Conservation (phyloP, 2,329 filamentous ascomycete genomes). For the Aureobasidium melanogenum region DNA sequence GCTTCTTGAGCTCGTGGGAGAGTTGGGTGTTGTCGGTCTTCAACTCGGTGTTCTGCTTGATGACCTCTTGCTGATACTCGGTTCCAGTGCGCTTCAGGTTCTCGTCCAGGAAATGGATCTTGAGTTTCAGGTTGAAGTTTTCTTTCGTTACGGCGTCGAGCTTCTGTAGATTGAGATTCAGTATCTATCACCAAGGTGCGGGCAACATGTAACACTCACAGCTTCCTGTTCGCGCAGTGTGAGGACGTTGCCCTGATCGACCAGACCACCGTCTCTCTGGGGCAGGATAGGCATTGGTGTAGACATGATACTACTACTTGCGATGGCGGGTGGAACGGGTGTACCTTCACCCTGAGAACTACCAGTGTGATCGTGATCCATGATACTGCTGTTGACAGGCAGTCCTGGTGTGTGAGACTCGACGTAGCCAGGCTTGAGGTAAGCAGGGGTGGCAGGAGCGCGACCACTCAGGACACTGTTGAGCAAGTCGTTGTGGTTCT, state of each 20-base stretch:
- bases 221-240: slow-evolving; percentile 92
- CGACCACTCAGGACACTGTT: slow-evolving; percentile 33
- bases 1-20: slow-evolving; percentile 75
- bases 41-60: slow-evolving; percentile 92
- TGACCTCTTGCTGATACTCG: slow-evolving; percentile 77
- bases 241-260: slow-evolving; percentile 82
- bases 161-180: slow-evolving; percentile 35
- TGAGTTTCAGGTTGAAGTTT: slow-evolving; percentile 93
- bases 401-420: slow-evolving; percentile 63
- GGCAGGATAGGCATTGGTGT: slow-evolving; percentile 69
- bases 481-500: slow-evolving; percentile 15
- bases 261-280: slow-evolving; percentile 55
- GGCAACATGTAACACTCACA: slow-evolving; percentile 37
- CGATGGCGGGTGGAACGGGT: slow-evolving; percentile 65
- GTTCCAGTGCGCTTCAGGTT: slow-evolving; percentile 78
- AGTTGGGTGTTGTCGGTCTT: slow-evolving; percentile 89
- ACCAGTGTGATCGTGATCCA: slow-evolving; percentile 52
- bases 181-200: background rate
- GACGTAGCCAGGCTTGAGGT: slow-evolving; percentile 52
- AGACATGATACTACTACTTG: slow-evolving; percentile 68
- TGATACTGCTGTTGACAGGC: slow-evolving; percentile 66
- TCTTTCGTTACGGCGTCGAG: slow-evolving; percentile 97
- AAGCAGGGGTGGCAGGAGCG: slow-evolving; percentile 58
- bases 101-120: slow-evolving; percentile 94
- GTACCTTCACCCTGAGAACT: slow-evolving; percentile 60